Conservation (phyloP, 352 stramenopile species). For the Phytophthora uliginosa region DNA sequence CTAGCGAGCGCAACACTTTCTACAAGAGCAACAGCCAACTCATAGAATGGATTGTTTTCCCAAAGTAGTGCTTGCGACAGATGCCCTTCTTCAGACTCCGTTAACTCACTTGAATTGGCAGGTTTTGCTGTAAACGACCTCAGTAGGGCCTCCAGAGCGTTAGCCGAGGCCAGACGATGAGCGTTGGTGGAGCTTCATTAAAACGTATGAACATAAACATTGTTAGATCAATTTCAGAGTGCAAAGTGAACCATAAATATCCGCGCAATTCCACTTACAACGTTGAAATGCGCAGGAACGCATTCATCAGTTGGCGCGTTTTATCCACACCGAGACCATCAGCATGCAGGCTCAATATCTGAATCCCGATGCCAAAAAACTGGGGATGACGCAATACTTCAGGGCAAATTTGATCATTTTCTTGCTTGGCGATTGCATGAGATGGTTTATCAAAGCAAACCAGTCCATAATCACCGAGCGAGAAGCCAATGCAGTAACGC, state of each 20-base stretch:
- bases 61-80: conserved; percentile 38
- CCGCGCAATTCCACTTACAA: conserved; percentile 32
- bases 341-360: conserved; percentile 39
- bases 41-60: conserved; percentile 37
- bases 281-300: conserved; percentile 20
- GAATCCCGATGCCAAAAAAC: conserved; percentile 37
- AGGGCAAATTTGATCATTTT: background rate
- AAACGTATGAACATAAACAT: conserved; percentile 7
- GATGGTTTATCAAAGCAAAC: background rate
- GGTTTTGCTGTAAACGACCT: conserved; percentile 35
- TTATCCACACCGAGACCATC: conserved; percentile 13
- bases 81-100: background rate
- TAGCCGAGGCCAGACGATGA: conserved; percentile 24
- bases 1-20: conserved; percentile 32
- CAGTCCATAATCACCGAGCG: conserved; percentile 24
- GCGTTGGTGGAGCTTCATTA: conserved; percentile 38
- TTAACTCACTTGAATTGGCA: background rate
- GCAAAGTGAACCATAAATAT: conserved; percentile 1
- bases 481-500: conserved; percentile 38
- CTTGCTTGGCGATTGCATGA: background rate
- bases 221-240: conserved; percentile 6
- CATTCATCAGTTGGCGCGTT: conserved; percentile 22
- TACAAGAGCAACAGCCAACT: conserved; percentile 25
- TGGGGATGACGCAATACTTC: conserved; percentile 25
- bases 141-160: conserved; percentile 36